These are phyloP conservation scores for Phlyctochytrium arcticum DNA, from an alignment of 192 early-diverging fungal genomes.

Conservation along the genomic window DNA sequence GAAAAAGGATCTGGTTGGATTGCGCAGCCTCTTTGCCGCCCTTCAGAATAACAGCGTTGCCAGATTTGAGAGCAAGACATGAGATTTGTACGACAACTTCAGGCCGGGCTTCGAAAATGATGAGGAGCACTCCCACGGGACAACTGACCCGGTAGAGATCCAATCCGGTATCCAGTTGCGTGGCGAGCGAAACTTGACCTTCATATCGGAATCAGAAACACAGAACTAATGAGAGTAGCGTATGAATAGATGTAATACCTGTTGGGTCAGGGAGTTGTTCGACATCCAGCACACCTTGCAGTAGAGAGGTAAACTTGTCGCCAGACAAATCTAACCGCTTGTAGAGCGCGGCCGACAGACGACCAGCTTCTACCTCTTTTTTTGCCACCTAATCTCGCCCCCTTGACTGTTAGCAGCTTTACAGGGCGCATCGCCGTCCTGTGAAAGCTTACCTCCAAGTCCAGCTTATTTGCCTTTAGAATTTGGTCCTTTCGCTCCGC, in stretches of 20 bases:
- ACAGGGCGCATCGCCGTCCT: background rate
- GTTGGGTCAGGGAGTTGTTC: slow-evolving; percentile 80
- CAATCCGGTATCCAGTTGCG: slow-evolving; percentile 74
- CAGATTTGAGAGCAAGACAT: slow-evolving; percentile 90
- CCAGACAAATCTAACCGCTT: slow-evolving; percentile 85
- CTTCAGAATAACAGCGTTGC: slow-evolving; percentile 97
- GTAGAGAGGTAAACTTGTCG: slow-evolving; percentile 81
- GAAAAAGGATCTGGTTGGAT: slow-evolving; percentile 73
- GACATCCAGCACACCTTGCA: slow-evolving; percentile 88
- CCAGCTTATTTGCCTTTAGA: slow-evolving; percentile 71
- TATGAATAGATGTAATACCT: slow-evolving; percentile 42
- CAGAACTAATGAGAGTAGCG: too few relatives aligned
- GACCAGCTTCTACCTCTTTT: slow-evolving; percentile 65
- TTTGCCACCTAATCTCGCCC: slow-evolving; percentile 48
- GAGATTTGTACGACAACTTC: slow-evolving; percentile 99
- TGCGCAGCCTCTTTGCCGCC: slow-evolving; percentile 88
- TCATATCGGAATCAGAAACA: too few relatives aligned
- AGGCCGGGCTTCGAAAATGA: slow-evolving; percentile 98
- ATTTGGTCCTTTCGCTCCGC: slow-evolving; percentile 61
- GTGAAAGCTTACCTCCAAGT: slow-evolving; percentile 58
- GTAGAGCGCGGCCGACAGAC: slow-evolving; percentile 70
- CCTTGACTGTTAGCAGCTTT: background rate
- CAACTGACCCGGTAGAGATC: slow-evolving; percentile 87
- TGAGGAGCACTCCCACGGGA: slow-evolving; percentile 92
- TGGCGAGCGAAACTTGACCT: slow-evolving; percentile 69